Conservation (phyloP, 495 filamentous ascomycete genomes). For the Neurospora sp. region DNA sequence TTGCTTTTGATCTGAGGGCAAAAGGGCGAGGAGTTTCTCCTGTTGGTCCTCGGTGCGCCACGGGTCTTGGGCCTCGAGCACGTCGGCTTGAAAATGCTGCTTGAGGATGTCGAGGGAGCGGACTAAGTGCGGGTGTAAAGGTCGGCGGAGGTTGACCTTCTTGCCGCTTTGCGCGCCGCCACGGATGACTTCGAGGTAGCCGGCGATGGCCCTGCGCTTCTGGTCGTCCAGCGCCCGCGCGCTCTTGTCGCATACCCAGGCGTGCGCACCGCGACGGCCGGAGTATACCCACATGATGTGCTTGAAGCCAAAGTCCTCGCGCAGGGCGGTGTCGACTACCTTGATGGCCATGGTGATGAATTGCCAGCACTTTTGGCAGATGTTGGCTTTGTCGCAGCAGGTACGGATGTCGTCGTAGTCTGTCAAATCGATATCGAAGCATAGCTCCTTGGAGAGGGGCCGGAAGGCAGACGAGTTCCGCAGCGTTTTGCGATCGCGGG, state of each 20-base stretch:
- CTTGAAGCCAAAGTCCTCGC: slow-evolving; percentile 90
- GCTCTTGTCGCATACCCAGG: slow-evolving; percentile 93
- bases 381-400: slow-evolving; percentile 86
- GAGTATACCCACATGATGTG: slow-evolving; percentile 99
- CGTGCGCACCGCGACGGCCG: slow-evolving; percentile 89
- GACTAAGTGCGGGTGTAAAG: slow-evolving; percentile 79
- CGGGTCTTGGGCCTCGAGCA: slow-evolving; percentile 77
- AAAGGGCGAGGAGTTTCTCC: slow-evolving; percentile 62
- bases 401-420: slow-evolving; percentile 96
- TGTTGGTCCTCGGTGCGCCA: slow-evolving; percentile 57
- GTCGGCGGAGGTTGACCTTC: slow-evolving; percentile 73
- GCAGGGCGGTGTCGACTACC: slow-evolving; percentile 72
- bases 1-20: slow-evolving; percentile 53
- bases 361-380: slow-evolving; percentile 88
- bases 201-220: slow-evolving; percentile 69
- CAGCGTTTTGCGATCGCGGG: slow-evolving; percentile 81
- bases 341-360: slow-evolving; percentile 98
- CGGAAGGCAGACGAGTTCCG: slow-evolving; percentile 62
- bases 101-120: slow-evolving; percentile 79
- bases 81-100: slow-evolving; percentile 64
- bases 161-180: slow-evolving; percentile 80
- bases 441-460: slow-evolving; percentile 80
- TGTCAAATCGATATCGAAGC: slow-evolving; percentile 98
- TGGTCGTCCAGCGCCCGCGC: slow-evolving; percentile 75
- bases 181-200: slow-evolving; percentile 77